Conservation (phyloP, 768 basidiomycete genomes). For the Baorangia bicolor region DNA sequence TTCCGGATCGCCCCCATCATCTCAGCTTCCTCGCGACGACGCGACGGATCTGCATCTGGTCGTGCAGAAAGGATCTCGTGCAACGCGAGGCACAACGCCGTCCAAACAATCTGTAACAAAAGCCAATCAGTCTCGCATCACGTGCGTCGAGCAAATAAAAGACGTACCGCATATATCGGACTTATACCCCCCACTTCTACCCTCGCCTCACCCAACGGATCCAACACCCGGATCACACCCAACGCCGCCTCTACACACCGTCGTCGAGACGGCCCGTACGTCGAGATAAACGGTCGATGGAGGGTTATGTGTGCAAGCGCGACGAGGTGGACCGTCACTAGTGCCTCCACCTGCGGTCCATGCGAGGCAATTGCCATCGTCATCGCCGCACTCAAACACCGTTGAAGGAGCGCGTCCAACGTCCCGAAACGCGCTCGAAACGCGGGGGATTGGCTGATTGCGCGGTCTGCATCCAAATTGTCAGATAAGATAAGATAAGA, state of each 20-base stretch:
- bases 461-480: slow-evolving; percentile 35
- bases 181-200: slow-evolving; percentile 1
- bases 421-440: slow-evolving; percentile 46
- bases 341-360: slow-evolving; percentile 2
- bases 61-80: slow-evolving; percentile 20
- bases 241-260: slow-evolving; percentile 19
- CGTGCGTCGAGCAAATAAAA: neutral
- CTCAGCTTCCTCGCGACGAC: slow-evolving; percentile 13
- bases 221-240: slow-evolving; percentile 14
- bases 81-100: slow-evolving; percentile 16
- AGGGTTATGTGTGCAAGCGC: slow-evolving; percentile 28
- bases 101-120: slow-evolving; percentile 25
- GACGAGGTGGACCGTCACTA: slow-evolving; percentile 18
- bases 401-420: slow-evolving; percentile 46
- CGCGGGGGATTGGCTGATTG: slow-evolving; percentile 40
- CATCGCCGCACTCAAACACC: slow-evolving; percentile 15
- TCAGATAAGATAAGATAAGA: neutral
- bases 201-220: slow-evolving; percentile 8
- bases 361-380: neutral
- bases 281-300: slow-evolving; percentile 19
- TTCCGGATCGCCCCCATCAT: slow-evolving; percentile 15
- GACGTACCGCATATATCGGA: slow-evolving; percentile 20
- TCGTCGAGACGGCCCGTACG: slow-evolving; percentile 11
- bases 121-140: neutral
- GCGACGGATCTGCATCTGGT: slow-evolving; percentile 1